Evolutionary conservation across 1,284 basidiomycete species (phyloP).

Genomic region (Fomitopsis schrenkii): DNA sequence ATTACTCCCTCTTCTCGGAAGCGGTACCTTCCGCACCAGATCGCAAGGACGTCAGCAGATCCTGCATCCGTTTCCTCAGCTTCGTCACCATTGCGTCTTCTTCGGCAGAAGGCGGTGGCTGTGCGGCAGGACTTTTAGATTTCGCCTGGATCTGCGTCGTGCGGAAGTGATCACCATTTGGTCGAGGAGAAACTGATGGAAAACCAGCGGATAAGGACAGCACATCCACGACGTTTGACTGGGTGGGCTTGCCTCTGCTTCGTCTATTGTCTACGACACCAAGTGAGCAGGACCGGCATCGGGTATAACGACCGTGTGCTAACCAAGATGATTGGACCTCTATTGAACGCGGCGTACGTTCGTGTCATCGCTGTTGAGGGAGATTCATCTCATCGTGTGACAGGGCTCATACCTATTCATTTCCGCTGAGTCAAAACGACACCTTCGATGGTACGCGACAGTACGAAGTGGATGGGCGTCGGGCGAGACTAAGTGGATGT

Average conservation of each 20-base stretch:
- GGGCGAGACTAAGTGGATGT: background rate
- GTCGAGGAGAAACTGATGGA: slow-evolving; percentile 34
- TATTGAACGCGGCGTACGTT: background rate
- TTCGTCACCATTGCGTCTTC: slow-evolving; percentile 37
- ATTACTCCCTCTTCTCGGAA: background rate
- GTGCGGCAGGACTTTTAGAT: background rate
- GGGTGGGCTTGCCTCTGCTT: slow-evolving; percentile 32
- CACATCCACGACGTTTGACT: background rate
- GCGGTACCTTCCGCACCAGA: slow-evolving; percentile 34
- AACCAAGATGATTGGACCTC: background rate
- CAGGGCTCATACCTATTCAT: background rate
- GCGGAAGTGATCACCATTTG: slow-evolving; percentile 29
- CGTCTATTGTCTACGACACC: slow-evolving; percentile 36
- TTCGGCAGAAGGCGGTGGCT: slow-evolving; percentile 37
- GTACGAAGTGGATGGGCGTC: no score
- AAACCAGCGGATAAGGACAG: background rate
- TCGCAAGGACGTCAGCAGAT: slow-evolving; percentile 32
- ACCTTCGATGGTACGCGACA: no score
- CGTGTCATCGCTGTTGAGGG: background rate
- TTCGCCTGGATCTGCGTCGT: background rate
- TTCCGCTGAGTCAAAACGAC: no score
- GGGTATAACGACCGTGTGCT: background rate
- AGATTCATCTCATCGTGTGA: background rate
- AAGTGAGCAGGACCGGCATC: background rate
- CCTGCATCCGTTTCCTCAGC: slow-evolving; percentile 32